Conservation (phyloP, 1,284 basidiomycete species). For the Fomitopsis schrenkii region DNA sequence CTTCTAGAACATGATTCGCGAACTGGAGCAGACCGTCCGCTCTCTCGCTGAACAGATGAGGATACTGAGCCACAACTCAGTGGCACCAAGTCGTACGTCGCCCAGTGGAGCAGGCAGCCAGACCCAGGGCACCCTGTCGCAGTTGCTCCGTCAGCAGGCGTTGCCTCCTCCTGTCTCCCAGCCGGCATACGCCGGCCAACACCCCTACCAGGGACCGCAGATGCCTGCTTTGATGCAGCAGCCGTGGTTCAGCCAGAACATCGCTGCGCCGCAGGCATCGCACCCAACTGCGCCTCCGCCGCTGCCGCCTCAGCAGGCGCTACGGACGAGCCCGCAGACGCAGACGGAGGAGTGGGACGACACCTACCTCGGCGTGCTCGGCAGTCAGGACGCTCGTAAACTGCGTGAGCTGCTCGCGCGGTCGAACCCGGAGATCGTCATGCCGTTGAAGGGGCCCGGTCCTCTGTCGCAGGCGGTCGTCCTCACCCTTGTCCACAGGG, state of each 20-base stretch:
- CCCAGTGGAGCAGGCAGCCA: conserved; percentile 29
- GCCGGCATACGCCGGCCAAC: conserved; percentile 15
- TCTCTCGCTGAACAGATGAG: conserved; percentile 75
- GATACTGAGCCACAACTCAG: conserved; percentile 56
- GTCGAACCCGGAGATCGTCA: conserved; percentile 72
- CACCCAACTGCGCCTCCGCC: conserved; percentile 70
- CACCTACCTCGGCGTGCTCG: conserved; percentile 68
- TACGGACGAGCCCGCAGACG: conserved; percentile 47
- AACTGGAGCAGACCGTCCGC: conserved; percentile 72
- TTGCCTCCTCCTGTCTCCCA: conserved; percentile 20
- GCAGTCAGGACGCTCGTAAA: conserved; percentile 66
- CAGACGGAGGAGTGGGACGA: conserved; percentile 78
- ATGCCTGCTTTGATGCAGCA: conserved; percentile 41
- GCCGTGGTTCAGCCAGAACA: conserved; percentile 50
- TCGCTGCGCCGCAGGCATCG: conserved; percentile 72
- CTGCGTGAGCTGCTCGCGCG: conserved; percentile 67
- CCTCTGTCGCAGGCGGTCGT: conserved; percentile 79
- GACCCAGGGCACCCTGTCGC: conserved; percentile 16
- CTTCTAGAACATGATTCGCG: conserved; percentile 61
- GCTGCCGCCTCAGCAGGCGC: conserved; percentile 32
- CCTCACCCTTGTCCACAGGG: conserved; percentile 74
- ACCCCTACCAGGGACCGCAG: conserved; percentile 18
- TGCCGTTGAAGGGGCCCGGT: conserved; percentile 65
- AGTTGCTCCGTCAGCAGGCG: conserved; percentile 24
- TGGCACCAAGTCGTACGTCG: conserved; percentile 37